phyloP scores from a whole-genome alignment of 2,329 filamentous ascomycete genomes.

The Exophiala aquamarina region DNA sequence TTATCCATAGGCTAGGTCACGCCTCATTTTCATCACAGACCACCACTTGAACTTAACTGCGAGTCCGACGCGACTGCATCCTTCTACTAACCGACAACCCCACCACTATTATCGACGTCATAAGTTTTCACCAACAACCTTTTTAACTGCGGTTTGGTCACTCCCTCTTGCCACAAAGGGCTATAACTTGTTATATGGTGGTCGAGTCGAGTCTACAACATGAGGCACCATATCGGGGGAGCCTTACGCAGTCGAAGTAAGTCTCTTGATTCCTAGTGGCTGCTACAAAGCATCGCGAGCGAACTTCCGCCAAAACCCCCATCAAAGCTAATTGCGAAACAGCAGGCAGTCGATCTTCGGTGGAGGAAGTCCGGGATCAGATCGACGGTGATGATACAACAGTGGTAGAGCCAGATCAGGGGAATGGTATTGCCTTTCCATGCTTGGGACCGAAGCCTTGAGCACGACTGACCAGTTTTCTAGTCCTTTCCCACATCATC shows the following conservation, averaged over 20 bases:
- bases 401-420: conserved; percentile 86
- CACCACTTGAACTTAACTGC: too few relatives aligned
- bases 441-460: not conserved
- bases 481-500: conserved; percentile 95
- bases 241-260: conserved; percentile 27
- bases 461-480: not conserved
- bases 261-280: conserved; percentile 9
- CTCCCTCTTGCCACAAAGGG: too few relatives aligned
- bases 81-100: too few relatives aligned
- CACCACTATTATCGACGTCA: too few relatives aligned
- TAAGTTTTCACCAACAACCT: too few relatives aligned
- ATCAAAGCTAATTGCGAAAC: too few relatives aligned
- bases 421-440: conserved; percentile 69
- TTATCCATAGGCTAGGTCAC: too few relatives aligned
- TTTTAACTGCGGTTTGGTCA: too few relatives aligned
- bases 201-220: conserved; percentile 8
- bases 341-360: conserved; percentile 55
- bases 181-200: too few relatives aligned
- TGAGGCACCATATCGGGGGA: conserved; percentile 27
- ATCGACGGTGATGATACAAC: conserved; percentile 70
- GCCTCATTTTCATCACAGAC: too few relatives aligned
- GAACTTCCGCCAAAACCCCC: not conserved
- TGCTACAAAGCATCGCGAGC: not conserved
- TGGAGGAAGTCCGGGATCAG: conserved; percentile 50
- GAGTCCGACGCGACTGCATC: too few relatives aligned